Evolutionary conservation across 257 asterid genomes (phyloP).

Genomic region (Capsicum pubescens): DNA sequence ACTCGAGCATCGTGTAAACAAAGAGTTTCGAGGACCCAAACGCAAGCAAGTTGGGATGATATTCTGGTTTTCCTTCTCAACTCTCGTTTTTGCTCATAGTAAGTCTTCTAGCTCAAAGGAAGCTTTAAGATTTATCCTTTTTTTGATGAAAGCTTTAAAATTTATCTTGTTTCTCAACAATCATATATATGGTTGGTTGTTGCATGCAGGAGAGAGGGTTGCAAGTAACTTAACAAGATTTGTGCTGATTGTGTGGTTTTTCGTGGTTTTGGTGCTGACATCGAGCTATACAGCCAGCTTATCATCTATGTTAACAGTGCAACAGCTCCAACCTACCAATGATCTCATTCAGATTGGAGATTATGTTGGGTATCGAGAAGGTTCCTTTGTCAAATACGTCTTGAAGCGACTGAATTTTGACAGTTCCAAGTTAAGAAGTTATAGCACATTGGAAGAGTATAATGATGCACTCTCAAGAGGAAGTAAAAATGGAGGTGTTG

Average conservation of each 20-base stretch:
- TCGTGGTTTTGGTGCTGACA: slow-evolving; percentile 59
- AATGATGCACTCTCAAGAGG: slow-evolving; percentile 54
- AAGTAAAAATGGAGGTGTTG: slow-evolving; percentile 54
- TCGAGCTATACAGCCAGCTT: slow-evolving; percentile 65
- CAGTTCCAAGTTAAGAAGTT: slow-evolving; percentile 38
- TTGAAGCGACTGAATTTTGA: slow-evolving; percentile 39
- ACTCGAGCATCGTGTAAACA: slow-evolving; percentile 53
- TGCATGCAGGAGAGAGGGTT: slow-evolving; percentile 57
- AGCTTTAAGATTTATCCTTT: background rate
- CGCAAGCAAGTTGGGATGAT: slow-evolving; percentile 57
- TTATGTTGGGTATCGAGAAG: slow-evolving; percentile 50
- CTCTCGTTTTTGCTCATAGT: slow-evolving; percentile 59
- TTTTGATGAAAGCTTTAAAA: background rate
- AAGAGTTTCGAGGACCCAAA: slow-evolving; percentile 54
- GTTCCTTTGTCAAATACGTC: slow-evolving; percentile 43
- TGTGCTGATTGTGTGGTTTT: slow-evolving; percentile 59
- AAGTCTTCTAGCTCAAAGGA: slow-evolving; percentile 34
- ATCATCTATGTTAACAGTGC: slow-evolving; percentile 63
- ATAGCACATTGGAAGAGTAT: slow-evolving; percentile 42
- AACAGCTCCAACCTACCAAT: slow-evolving; percentile 51
- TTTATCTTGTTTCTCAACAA: background rate
- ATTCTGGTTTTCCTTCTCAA: slow-evolving; percentile 61
- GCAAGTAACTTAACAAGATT: slow-evolving; percentile 56
- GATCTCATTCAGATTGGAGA: slow-evolving; percentile 47
- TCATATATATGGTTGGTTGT: background rate